These are phyloP conservation scores for Calonectria leucothoes DNA, from an alignment of 2,329 filamentous ascomycete species.

Conservation along the genomic window DNA sequence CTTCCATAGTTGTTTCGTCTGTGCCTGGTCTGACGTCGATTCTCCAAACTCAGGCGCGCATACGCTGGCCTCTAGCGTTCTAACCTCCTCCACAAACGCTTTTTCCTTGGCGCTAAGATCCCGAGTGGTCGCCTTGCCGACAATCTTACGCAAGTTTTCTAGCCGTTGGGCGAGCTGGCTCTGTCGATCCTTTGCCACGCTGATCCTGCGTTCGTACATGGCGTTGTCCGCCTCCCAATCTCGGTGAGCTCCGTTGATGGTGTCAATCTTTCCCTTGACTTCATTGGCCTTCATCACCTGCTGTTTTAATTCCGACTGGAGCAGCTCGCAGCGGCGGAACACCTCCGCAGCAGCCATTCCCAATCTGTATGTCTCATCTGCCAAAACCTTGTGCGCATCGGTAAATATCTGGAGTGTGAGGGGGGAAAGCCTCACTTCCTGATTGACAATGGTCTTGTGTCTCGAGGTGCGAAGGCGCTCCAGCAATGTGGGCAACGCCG, in stretches of 20 bases:
- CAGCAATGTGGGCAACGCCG: constrained; percentile 66
- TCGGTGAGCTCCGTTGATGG: constrained; percentile 62
- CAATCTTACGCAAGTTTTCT: constrained; percentile 64
- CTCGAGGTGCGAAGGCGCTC: constrained; percentile 68
- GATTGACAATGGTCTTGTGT: constrained; percentile 70
- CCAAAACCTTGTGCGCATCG: constrained; percentile 77
- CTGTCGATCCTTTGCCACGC: constrained; percentile 66
- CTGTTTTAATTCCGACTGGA: constrained; percentile 74
- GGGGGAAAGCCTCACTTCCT: constrained; percentile 77
- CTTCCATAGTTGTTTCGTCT: constrained; percentile 63
- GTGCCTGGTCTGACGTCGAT: constrained; percentile 47
- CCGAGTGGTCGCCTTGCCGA: constrained; percentile 54
- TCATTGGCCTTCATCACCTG: constrained; percentile 76
- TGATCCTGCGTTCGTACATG: constrained; percentile 69
- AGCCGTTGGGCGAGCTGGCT: constrained; percentile 68
- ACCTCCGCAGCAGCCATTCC: constrained; percentile 78
- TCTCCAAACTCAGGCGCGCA: constrained; percentile 47
- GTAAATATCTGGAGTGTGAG: constrained; percentile 79
- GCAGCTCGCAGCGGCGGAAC: constrained; percentile 75
- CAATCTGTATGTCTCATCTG: constrained; percentile 75
- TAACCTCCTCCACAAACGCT: constrained; percentile 59
- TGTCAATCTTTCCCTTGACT: constrained; percentile 74
- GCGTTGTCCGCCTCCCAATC: constrained; percentile 65
- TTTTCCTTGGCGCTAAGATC: constrained; percentile 59
- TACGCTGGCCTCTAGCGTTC: constrained; percentile 66